A percentile compares a stretch with the other conserved stretches of the same genome.
Conservation (phyloP, 805 yeast species). For the Ogataea chonburiensis region DNA sequence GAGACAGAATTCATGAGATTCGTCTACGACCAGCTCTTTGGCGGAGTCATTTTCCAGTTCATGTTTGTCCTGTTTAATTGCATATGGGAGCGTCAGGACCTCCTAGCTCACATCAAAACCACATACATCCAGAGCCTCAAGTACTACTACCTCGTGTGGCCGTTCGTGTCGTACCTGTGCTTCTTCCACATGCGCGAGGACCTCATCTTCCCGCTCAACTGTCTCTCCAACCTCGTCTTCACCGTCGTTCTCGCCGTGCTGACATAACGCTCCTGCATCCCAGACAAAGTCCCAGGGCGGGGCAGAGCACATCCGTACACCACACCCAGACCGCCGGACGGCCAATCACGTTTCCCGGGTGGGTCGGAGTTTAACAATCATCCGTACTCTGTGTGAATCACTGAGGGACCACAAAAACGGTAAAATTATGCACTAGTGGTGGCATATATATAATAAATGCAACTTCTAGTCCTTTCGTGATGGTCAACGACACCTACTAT, state of each 20-base stretch:
- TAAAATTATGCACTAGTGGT: slow-evolving; percentile 1
- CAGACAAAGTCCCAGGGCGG: slow-evolving; percentile 2
- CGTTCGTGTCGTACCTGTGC: slow-evolving; percentile 50
- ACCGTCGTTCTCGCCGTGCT: slow-evolving; percentile 47
- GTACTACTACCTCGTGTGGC: slow-evolving; percentile 59
- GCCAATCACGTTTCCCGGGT: slow-evolving; percentile 15
- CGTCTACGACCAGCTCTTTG: slow-evolving; percentile 52
- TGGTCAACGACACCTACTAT: slow-evolving; percentile 53
- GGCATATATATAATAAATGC: neutral
- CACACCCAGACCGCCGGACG: neutral
- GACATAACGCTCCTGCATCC: slow-evolving; percentile 16
- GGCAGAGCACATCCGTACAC: slow-evolving; percentile 10
- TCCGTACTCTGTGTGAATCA: neutral
- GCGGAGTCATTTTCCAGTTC: slow-evolving; percentile 54
- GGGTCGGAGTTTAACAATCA: slow-evolving; percentile 5
- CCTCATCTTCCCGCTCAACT: slow-evolving; percentile 58
- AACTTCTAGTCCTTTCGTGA: slow-evolving; percentile 5
- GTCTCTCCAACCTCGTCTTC: slow-evolving; percentile 57
- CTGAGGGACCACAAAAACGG: slow-evolving; percentile 9
- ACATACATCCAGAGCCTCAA: slow-evolving; percentile 48
- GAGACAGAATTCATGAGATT: slow-evolving; percentile 41
- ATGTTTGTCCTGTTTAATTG: slow-evolving; percentile 47
- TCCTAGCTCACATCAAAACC: slow-evolving; percentile 32
- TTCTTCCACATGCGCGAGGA: slow-evolving; percentile 48
- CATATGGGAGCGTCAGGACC: slow-evolving; percentile 53